phyloP scores from a whole-genome alignment of 805 yeast species.

The Kodamaea fukazawae region DNA sequence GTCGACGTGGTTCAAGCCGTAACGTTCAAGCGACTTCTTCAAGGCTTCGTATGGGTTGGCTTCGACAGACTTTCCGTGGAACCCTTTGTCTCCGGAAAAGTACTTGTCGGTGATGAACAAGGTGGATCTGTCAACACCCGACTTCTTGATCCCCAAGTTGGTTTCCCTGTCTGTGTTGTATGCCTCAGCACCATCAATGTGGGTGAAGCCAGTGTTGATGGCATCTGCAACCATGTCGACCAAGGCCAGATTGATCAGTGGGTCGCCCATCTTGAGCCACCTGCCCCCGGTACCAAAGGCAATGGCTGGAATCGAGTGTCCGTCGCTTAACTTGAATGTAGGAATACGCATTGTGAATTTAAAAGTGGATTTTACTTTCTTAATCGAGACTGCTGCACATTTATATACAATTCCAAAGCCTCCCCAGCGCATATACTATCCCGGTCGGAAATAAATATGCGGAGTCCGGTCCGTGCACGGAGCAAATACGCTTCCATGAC shows the following conservation, averaged over 20 bases:
- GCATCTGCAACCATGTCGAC: slow-evolving; percentile 48
- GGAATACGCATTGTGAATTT: slow-evolving; percentile 2
- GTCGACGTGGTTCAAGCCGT: slow-evolving; percentile 49
- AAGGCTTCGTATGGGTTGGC: slow-evolving; percentile 41
- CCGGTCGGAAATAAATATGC: too few species aligned
- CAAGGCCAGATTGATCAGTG: slow-evolving; percentile 28
- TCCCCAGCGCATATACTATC: too few species aligned
- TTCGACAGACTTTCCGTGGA: slow-evolving; percentile 7
- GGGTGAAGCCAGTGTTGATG: slow-evolving; percentile 51
- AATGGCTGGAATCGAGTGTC: slow-evolving; percentile 40
- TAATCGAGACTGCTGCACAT: too few species aligned
- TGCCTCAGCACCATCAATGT: slow-evolving; percentile 64
- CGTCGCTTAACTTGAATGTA: slow-evolving; percentile 30
- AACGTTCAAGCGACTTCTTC: slow-evolving; percentile 33
- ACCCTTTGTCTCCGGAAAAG: slow-evolving; percentile 22
- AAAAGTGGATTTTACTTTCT: too few species aligned
- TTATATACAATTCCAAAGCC: too few species aligned
- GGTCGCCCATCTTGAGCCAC: slow-evolving; percentile 35
- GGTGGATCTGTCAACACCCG: slow-evolving; percentile 40
- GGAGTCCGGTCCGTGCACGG: too few species aligned
- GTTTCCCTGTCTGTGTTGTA: slow-evolving; percentile 60
- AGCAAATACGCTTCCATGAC: too few species aligned
- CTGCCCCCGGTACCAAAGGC: slow-evolving; percentile 48
- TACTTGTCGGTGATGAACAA: slow-evolving; percentile 63
- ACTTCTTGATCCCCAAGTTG: slow-evolving; percentile 46